Conservation (phyloP, 345 rosid species). For the Populus deltoides region DNA sequence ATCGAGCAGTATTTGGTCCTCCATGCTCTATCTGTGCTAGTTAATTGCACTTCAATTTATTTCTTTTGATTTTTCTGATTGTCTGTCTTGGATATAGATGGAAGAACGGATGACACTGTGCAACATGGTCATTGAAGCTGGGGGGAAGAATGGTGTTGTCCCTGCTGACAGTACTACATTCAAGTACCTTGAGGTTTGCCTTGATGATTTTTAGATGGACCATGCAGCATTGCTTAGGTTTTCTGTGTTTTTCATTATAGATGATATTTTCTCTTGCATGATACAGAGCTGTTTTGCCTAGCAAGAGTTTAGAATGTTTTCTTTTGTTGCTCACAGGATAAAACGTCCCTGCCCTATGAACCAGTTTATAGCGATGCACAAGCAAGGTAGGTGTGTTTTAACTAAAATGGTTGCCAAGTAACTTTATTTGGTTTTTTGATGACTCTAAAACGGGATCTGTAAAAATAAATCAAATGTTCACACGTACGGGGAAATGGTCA, state of each 20-base stretch:
- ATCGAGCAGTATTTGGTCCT: background rate
- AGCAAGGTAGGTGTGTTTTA: conserved; percentile 56
- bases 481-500: background rate
- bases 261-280: background rate
- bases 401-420: background rate
- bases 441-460: background rate
- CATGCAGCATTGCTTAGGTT: background rate
- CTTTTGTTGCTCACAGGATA: conserved; percentile 52
- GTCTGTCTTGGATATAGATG: conserved; percentile 62
- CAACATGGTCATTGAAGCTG: conserved; percentile 98
- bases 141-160: conserved; percentile 94
- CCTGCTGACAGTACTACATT: conserved; percentile 91
- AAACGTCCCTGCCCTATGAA: conserved; percentile 74
- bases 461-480: background rate
- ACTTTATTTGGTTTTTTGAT: background rate
- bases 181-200: conserved; percentile 78
- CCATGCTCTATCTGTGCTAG: background rate
- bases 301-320: background rate
- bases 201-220: background rate
- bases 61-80: conserved; percentile 2
- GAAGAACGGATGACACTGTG: conserved; percentile 98
- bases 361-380: conserved; percentile 85
- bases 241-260: background rate
- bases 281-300: background rate
- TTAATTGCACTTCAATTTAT: background rate